Percentiles rank a stretch among this genome's conserved stretches.
Conservation (phyloP, 2,329 filamentous ascomycete genomes). For the Aspergillus quadrilineatus region DNA sequence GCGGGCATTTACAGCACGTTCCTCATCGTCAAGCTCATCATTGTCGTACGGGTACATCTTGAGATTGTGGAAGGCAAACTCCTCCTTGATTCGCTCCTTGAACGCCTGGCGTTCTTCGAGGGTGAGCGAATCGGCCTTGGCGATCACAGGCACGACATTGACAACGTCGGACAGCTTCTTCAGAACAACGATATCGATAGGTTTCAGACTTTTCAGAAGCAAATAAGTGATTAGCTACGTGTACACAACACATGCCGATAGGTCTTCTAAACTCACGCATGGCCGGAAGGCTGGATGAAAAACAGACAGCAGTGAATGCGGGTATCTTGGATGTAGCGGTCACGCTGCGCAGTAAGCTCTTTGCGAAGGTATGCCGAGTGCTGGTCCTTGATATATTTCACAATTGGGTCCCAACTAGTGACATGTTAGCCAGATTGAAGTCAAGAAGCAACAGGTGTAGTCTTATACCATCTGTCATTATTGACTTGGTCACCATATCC, state of each 20-base stretch:
- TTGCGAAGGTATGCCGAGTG: constrained; percentile 98
- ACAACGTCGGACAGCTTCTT: constrained; percentile 99
- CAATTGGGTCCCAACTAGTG: constrained; percentile 88
- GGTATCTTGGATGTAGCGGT: constrained; percentile 98
- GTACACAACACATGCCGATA: not conserved
- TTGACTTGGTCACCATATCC: constrained; percentile 98
- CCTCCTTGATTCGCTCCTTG: constrained; percentile 99
- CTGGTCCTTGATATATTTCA: constrained; percentile 99
- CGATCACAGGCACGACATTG: constrained; percentile 98
- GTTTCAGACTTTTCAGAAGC: constrained; percentile 65
- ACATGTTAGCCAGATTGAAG: constrained; percentile 22
- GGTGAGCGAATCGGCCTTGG: constrained; percentile 95
- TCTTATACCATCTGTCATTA: constrained; percentile 82
- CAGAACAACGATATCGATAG: constrained; percentile 97
- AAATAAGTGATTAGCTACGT: constrained; percentile 8
- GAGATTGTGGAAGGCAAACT: constrained; percentile 99
- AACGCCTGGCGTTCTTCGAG: constrained; percentile 93
- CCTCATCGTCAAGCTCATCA: constrained; percentile 96
- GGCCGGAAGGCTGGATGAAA: constrained; percentile 98
- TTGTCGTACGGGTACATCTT: constrained; percentile 99
- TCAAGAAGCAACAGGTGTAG: constrained; percentile 1
- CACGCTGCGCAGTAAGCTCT: constrained; percentile 97
- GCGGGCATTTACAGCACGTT: constrained; percentile 85
- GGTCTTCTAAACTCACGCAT: constrained; percentile 58
- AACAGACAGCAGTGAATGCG: constrained; percentile 99